Evolutionary conservation across 2,329 filamentous ascomycete genomes (phyloP), one percentile per base, ranked within the genome.

Genomic region (Basipetospora sp.): DNA sequence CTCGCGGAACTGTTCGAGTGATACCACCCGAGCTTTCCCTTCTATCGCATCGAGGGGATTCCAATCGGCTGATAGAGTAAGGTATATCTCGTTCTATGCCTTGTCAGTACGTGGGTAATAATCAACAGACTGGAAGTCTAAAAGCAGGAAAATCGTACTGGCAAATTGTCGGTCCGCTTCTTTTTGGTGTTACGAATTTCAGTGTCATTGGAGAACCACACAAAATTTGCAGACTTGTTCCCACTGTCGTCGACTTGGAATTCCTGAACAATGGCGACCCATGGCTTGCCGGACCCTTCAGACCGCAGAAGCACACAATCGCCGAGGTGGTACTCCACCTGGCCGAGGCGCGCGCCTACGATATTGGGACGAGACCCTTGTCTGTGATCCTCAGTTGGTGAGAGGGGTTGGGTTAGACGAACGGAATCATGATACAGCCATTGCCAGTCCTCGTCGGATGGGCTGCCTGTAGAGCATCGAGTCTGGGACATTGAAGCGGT

Each of bases 141-240:
- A 6, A 25, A 22, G 31, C 14, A 34, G 5, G 18, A n/a, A 31
- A 5, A 17, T 48, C 60, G 41, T 62, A 81, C 75, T 51, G 73
- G 73, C 37, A 92, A 56, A 42, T 74, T 84, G 57, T 98, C 90
- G 10, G 64, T 69, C 50, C 85, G 69, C 60, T 90, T 93, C 59
- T 83, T 88, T 41, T 75, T 71, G 52, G 78, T 80, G 49, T 83
- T 90, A 19, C 79, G 74, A 43, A 94, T 84, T 58, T 96, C 88
- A 50, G 80, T 82, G 49, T 93, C 82, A 0, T 83, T 85, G 1
- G 83, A 86, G 53, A 98, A 94, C 90, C 90, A 98, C 69, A 94
- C 79, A 52, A 98, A 90, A 44, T 80, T 81, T 39, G 82, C 88
- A 18, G 78, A 76, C 64, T 85, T 94, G 31, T 80, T 72, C 3